These are phyloP conservation scores for Exophiala viscosa DNA, from an alignment of 2,329 filamentous ascomycete species.

Conservation along the genomic window DNA sequence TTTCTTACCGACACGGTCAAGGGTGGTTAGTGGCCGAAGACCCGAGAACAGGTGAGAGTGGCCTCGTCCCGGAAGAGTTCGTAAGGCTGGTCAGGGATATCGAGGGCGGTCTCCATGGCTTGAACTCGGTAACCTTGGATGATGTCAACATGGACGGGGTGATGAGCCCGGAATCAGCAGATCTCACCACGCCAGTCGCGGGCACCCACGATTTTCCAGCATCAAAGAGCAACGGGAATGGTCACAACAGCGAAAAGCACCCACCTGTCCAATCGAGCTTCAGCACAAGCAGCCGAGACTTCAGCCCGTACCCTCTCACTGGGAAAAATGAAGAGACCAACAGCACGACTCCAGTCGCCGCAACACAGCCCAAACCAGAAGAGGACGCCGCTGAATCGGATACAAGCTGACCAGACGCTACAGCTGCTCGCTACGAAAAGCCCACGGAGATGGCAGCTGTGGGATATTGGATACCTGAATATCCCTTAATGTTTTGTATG, in stretches of 20 bases:
- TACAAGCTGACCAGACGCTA: background rate
- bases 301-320: constrained; percentile 29
- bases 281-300: constrained; percentile 50
- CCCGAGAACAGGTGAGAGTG: constrained; percentile 87
- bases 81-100: constrained; percentile 89
- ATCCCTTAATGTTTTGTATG: constrained; percentile 24
- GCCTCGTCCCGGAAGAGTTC: constrained; percentile 93
- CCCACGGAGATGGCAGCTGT: background rate
- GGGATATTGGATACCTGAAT: constrained; percentile 5
- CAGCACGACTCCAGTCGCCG: constrained; percentile 1
- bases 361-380: background rate
- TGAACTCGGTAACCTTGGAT: constrained; percentile 56
- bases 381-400: background rate
- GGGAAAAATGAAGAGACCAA: constrained; percentile 13
- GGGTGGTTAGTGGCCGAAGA: constrained; percentile 98
- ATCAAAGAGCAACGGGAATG: constrained; percentile 20
- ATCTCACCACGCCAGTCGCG: constrained; percentile 22
- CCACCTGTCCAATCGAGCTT: constrained; percentile 50
- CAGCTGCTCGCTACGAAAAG: background rate
- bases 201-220: constrained; percentile 19
- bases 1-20: constrained; percentile 92
- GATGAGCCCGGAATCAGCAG: constrained; percentile 57
- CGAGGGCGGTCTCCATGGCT: constrained; percentile 77
- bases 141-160: constrained; percentile 49
- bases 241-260: constrained; percentile 31